phyloP scores from a whole-genome alignment of 805 yeast species.

The Candida tibetensis region DNA sequence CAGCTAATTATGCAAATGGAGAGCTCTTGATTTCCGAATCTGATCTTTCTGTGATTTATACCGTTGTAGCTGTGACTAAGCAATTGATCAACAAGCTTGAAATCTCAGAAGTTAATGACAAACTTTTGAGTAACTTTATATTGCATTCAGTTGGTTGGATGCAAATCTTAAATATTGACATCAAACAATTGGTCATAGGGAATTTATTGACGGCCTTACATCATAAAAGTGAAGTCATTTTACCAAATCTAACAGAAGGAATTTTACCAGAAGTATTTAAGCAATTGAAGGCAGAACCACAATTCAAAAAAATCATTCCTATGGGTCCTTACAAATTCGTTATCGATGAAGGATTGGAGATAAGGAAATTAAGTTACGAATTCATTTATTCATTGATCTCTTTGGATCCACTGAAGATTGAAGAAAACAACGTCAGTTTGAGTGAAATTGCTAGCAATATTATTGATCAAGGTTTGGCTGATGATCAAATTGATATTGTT shows the following conservation, averaged over 20 bases:
- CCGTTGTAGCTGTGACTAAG: conserved; percentile 34
- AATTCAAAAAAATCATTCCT: conserved; percentile 61
- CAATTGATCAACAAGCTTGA: conserved; percentile 22
- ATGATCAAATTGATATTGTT: conserved; percentile 58
- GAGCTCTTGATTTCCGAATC: not conserved
- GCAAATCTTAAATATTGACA: conserved; percentile 40
- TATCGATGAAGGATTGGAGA: conserved; percentile 73
- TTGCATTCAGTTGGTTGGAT: conserved; percentile 20
- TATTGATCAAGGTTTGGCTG: conserved; percentile 51
- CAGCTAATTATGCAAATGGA: conserved; percentile 6
- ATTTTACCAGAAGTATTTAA: conserved; percentile 51
- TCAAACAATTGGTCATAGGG: conserved; percentile 58
- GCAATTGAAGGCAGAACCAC: conserved; percentile 54
- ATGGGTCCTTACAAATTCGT: conserved; percentile 88
- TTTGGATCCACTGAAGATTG: conserved; percentile 12
- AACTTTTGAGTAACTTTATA: conserved; percentile 14
- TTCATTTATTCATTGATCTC: conserved; percentile 53
- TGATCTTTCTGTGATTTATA: conserved; percentile 21
- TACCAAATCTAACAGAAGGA: conserved; percentile 39
- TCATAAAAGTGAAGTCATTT: conserved; percentile 48
- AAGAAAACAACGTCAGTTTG: conserved; percentile 22
- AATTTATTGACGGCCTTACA: conserved; percentile 59
- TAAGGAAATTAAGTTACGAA: conserved; percentile 71
- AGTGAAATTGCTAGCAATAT: conserved; percentile 40
- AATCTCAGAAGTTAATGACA: conserved; percentile 10